Conservation (phyloP, 2,329 filamentous ascomycete genomes). For the Pseudomassariella vexata region DNA sequence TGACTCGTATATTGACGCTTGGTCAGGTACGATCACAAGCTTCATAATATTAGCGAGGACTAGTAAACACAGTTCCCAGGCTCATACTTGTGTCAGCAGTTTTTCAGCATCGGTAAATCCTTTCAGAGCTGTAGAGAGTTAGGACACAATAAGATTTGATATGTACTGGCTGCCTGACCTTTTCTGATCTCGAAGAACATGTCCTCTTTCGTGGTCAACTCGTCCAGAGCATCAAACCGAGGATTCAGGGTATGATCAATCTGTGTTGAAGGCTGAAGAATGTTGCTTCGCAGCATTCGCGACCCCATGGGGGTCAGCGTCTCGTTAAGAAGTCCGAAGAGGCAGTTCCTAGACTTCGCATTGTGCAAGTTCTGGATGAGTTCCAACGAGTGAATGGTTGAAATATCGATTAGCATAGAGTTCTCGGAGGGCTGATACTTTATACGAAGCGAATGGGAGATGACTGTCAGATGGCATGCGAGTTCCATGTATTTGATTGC, state of each 20-base stretch:
- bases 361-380: slow-evolving; percentile 82
- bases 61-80: no score
- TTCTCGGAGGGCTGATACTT: slow-evolving; percentile 84
- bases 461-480: slow-evolving; percentile 62
- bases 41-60: slow-evolving; percentile 26
- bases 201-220: slow-evolving; percentile 75
- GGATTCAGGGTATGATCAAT: slow-evolving; percentile 58
- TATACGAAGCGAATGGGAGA: slow-evolving; percentile 75
- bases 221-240: slow-evolving; percentile 78
- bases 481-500: slow-evolving; percentile 76
- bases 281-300: slow-evolving; percentile 75
- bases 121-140: slow-evolving; percentile 55
- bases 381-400: slow-evolving; percentile 81
- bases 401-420: slow-evolving; percentile 92
- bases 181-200: slow-evolving; percentile 75
- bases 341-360: slow-evolving; percentile 70
- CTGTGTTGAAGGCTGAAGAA: slow-evolving; percentile 80
- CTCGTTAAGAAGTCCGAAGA: slow-evolving; percentile 81
- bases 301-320: slow-evolving; percentile 85
- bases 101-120: slow-evolving; percentile 74
- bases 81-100: slow-evolving; percentile 65
- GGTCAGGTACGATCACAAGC: slow-evolving; percentile 71
- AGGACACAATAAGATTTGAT: slow-evolving; percentile 5
- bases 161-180: slow-evolving; percentile 36
- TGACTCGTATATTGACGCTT: slow-evolving; percentile 59